These are phyloP conservation scores for Gastrodia elata DNA, from an alignment of 106 monocot genomes.

Conservation along the genomic window DNA sequence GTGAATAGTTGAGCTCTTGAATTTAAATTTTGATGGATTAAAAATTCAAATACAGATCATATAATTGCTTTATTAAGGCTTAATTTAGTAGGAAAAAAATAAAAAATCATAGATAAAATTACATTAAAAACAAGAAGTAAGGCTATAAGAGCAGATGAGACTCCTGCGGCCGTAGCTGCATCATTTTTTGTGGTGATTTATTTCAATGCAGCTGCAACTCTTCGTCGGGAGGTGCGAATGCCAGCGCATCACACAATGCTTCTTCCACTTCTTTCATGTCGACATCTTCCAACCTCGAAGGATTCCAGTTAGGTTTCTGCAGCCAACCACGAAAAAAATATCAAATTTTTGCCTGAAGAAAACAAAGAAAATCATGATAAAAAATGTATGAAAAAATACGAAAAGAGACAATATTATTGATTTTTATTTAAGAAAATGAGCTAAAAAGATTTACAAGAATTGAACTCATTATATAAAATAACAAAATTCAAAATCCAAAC, in stretches of 20 bases:
- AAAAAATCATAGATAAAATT: too few relatives aligned
- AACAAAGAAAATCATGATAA: neutral
- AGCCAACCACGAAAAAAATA: neutral
- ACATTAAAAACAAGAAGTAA: too few relatives aligned
- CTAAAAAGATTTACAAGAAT: neutral
- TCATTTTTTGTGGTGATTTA: too few relatives aligned
- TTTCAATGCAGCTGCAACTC: conserved; percentile 39
- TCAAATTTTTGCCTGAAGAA: neutral
- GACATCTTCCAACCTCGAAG: conserved; percentile 64
- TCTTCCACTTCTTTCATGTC: conserved; percentile 49
- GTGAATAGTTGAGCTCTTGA: too few relatives aligned
- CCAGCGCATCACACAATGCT: conserved; percentile 49
- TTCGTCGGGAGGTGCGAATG: conserved; percentile 26
- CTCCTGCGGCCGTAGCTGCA: too few relatives aligned
- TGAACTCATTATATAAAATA: neutral
- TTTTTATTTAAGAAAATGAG: neutral
- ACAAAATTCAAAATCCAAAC: too few relatives aligned
- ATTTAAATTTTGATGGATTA: too few relatives aligned
- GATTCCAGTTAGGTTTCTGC: conserved; percentile 89
- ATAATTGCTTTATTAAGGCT: too few relatives aligned
- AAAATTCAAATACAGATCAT: too few relatives aligned
- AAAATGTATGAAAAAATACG: neutral
- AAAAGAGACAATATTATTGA: too few relatives aligned
- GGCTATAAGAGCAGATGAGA: too few relatives aligned
- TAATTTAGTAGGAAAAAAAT: too few relatives aligned